Percentiles rank a stretch among this genome's conserved stretches.
phyloP scores from a whole-genome alignment of 1,284 basidiomycete species.

The Exobasidium rhododendri region DNA sequence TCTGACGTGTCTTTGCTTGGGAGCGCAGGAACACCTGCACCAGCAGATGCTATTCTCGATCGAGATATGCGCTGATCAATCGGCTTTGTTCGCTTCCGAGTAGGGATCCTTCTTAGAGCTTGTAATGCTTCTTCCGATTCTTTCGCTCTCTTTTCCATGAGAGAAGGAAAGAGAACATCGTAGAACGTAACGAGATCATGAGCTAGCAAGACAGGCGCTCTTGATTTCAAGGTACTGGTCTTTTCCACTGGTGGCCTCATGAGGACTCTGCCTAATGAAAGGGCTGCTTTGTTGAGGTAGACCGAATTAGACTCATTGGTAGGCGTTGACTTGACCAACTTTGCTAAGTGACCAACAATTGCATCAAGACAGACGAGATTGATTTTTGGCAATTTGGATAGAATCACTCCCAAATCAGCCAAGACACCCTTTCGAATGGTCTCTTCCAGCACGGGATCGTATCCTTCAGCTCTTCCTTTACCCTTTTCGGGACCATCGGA shows the following conservation, averaged over 20 bases:
- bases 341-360: constrained; percentile 71
- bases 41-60: constrained; percentile 60
- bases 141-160: constrained; percentile 76
- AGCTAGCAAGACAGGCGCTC: constrained; percentile 66
- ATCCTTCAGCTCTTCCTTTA: constrained; percentile 26
- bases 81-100: constrained; percentile 79
- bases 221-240: constrained; percentile 75
- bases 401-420: constrained; percentile 66
- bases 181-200: constrained; percentile 80
- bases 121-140: constrained; percentile 64
- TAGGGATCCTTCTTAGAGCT: constrained; percentile 64
- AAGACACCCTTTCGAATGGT: constrained; percentile 63
- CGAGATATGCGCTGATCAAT: constrained; percentile 67
- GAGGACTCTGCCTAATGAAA: constrained; percentile 77
- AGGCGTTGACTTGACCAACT: constrained; percentile 66
- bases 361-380: constrained; percentile 80
- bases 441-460: constrained; percentile 71
- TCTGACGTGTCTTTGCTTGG: not conserved
- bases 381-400: constrained; percentile 72
- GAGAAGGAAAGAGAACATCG: constrained; percentile 70
- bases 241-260: constrained; percentile 78
- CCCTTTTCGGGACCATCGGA: constrained; percentile 6
- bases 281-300: constrained; percentile 77
- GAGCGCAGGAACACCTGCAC: constrained; percentile 54
- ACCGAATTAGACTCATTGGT: constrained; percentile 66